These are phyloP conservation scores for Cercospora sp. DNA, from an alignment of 2,329 filamentous ascomycete genomes.

Conservation along the genomic window DNA sequence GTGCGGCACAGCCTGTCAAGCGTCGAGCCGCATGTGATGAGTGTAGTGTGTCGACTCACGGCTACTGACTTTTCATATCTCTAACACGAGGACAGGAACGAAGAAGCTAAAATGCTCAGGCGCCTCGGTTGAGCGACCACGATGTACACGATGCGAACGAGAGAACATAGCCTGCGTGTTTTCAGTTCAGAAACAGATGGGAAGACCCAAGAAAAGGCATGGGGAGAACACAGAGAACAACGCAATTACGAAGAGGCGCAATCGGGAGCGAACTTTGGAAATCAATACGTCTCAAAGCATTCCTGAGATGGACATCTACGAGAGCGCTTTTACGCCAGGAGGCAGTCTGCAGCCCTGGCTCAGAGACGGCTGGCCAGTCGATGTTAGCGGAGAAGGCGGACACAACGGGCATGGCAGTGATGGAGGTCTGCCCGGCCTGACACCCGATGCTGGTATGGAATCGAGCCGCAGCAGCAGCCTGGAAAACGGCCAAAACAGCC, in stretches of 20 bases:
- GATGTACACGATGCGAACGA: slow-evolving; percentile 46
- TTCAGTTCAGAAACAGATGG: slow-evolving; percentile 53
- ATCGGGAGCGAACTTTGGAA: neutral
- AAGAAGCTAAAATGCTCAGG: slow-evolving; percentile 52
- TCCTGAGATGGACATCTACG: slow-evolving; percentile 20
- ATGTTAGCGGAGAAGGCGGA: slow-evolving; percentile 4
- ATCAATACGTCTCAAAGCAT: neutral
- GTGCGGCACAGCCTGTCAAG: slow-evolving; percentile 25
- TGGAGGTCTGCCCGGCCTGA: slow-evolving; percentile 25
- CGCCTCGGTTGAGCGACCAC: slow-evolving; percentile 43
- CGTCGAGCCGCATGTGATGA: slow-evolving; percentile 46
- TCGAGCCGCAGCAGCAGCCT: slow-evolving; percentile 14
- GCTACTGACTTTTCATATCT: neutral
- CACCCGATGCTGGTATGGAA: slow-evolving; percentile 26
- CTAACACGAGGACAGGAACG: slow-evolving; percentile 39
- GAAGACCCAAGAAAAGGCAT: slow-evolving; percentile 51
- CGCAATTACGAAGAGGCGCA: neutral
- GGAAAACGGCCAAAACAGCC: neutral
- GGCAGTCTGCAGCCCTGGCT: slow-evolving; percentile 32
- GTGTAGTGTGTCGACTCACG: slow-evolving; percentile 39
- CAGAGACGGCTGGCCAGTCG: slow-evolving; percentile 19
- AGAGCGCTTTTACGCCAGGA: slow-evolving; percentile 25
- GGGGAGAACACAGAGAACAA: slow-evolving; percentile 1
- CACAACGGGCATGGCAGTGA: slow-evolving; percentile 11
- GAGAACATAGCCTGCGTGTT: slow-evolving; percentile 50